Evolutionary conservation across 2,329 filamentous ascomycete genomes (phyloP).

Genomic region (Pseudocercospora crystallina): DNA sequence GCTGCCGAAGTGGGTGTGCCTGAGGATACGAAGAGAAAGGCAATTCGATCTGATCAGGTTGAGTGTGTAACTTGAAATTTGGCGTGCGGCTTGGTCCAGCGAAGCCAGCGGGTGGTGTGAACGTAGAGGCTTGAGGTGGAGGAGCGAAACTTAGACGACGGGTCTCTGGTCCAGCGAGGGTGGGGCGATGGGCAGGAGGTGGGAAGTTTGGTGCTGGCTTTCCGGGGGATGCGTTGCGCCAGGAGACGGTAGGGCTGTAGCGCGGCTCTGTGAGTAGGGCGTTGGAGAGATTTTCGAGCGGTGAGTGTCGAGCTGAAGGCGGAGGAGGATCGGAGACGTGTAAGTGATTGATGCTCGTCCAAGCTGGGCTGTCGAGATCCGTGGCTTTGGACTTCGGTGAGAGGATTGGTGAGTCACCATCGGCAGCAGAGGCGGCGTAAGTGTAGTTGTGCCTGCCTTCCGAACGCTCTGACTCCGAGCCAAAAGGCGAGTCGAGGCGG

Average conservation of each 20-base stretch:
- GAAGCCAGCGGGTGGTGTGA: no score
- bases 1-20: no score
- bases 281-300: constrained; percentile 6
- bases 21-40: no score
- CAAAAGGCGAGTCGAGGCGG: constrained; percentile 29
- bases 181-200: no score
- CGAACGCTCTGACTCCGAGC: constrained; percentile 13
- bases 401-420: constrained; percentile 24
- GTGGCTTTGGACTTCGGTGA: constrained; percentile 31
- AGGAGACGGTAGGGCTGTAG: constrained; percentile 21
- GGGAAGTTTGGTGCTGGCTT: constrained; percentile 1
- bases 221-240: constrained; percentile 13
- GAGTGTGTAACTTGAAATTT: no score
- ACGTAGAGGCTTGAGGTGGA: no score
- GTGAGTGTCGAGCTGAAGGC: constrained; percentile 6
- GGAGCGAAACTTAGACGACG: no score
- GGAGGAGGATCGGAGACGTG: neutral
- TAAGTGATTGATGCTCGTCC: constrained; percentile 30
- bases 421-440: constrained; percentile 7
- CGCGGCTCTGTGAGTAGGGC: constrained; percentile 24
- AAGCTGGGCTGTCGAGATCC: constrained; percentile 12
- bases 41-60: no score
- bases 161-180: no score
- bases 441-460: constrained; percentile 13
- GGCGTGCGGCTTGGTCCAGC: no score